These are phyloP conservation scores for Fusarium decemcellulare DNA, from an alignment of 2,329 filamentous ascomycete genomes.

Conservation along the genomic window DNA sequence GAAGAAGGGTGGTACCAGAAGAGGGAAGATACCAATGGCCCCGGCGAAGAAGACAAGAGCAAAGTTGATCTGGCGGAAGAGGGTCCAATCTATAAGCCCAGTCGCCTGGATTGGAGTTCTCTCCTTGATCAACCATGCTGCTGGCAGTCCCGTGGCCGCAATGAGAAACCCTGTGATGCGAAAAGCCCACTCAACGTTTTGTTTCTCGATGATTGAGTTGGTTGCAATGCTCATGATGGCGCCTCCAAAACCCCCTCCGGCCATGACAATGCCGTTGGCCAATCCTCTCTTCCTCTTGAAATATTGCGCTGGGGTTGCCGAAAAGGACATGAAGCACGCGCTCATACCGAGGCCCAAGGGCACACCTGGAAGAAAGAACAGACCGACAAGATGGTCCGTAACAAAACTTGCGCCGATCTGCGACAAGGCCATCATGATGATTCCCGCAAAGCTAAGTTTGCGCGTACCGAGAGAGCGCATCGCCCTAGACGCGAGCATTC, in stretches of 20 bases:
- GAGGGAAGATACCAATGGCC: conserved; percentile 70
- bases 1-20: conserved; percentile 74
- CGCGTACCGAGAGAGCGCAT: conserved; percentile 27
- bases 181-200: conserved; percentile 67
- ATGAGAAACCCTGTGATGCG: conserved; percentile 67
- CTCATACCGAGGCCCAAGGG: conserved; percentile 51
- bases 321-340: conserved; percentile 39
- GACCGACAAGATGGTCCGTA: conserved; percentile 43
- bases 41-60: conserved; percentile 66
- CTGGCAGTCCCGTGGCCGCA: conserved; percentile 67
- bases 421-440: conserved; percentile 20
- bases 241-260: conserved; percentile 69
- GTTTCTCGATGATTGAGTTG: conserved; percentile 60
- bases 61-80: conserved; percentile 68
- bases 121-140: conserved; percentile 67
- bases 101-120: conserved; percentile 43
- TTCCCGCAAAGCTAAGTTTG: conserved; percentile 19
- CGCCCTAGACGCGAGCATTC: conserved; percentile 31
- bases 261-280: conserved; percentile 68
- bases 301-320: conserved; percentile 60
- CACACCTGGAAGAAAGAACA: conserved; percentile 47
- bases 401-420: conserved; percentile 33
- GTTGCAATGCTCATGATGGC: conserved; percentile 65
- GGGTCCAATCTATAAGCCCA: conserved; percentile 65
- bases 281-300: conserved; percentile 67